Conservation (phyloP, 148 eudicot species). For the Salicornia ramosissima region DNA sequence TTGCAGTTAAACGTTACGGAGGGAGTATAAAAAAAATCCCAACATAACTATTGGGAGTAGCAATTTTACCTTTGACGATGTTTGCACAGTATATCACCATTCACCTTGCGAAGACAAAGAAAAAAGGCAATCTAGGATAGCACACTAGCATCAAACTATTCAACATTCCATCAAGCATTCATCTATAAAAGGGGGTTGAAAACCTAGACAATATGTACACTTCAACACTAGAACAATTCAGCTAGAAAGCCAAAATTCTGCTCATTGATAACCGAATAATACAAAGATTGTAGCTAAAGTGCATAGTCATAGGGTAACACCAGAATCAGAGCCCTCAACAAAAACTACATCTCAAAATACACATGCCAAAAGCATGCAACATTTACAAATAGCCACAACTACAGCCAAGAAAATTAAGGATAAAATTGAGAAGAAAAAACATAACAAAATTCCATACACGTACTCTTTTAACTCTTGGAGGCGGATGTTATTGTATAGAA, state of each 20-base stretch:
- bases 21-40: no score
- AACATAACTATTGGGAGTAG: no score
- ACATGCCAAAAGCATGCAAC: constrained; percentile 2
- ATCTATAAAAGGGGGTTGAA: no score
- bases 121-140: no score
- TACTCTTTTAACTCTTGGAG: background rate
- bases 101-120: no score
- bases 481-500: background rate
- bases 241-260: background rate
- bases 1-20: no score
- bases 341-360: background rate
- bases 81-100: no score
- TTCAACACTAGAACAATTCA: no score
- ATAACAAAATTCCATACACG: background rate
- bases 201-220: no score
- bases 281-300: background rate
- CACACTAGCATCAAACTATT: background rate
- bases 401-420: background rate
- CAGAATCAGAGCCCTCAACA: background rate
- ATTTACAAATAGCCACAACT: background rate
- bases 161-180: background rate
- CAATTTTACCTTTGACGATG: no score
- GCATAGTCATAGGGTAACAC: no score
- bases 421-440: background rate
- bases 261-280: background rate